Conservation (phyloP, 768 basidiomycete species). For the Podaxis pistillaris region DNA sequence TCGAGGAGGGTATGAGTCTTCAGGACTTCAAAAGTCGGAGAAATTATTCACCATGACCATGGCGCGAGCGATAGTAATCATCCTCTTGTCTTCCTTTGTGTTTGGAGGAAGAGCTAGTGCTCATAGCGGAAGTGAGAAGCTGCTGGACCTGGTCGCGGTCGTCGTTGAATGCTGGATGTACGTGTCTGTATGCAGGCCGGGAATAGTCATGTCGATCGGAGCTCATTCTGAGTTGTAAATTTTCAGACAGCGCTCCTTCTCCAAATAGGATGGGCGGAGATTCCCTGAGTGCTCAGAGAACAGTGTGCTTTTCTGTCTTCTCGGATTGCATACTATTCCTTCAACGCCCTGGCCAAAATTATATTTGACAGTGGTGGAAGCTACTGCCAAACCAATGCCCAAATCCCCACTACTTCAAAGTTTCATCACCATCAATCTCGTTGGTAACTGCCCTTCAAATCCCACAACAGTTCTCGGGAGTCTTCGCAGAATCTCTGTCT, state of each 20-base stretch:
- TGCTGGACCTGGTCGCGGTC: not conserved
- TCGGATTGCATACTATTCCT: not conserved
- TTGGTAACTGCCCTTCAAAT: not conserved
- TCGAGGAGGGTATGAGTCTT: conserved; percentile 15
- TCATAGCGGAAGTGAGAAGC: not conserved
- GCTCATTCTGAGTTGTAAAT: too few relatives aligned
- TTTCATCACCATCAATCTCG: too few relatives aligned
- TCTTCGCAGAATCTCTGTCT: not conserved
- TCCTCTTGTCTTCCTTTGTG: not conserved
- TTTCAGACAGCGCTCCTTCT: too few relatives aligned
- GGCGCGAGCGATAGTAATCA: not conserved
- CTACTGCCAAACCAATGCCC: not conserved
- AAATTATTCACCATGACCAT: conserved; percentile 12
- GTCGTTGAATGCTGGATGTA: not conserved
- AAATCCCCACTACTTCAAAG: not conserved
- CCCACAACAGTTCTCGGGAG: not conserved
- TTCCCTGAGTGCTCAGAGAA: too few relatives aligned
- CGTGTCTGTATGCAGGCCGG: not conserved
- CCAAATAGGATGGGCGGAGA: too few relatives aligned
- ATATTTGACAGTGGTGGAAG: not conserved
- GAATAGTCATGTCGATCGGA: too few relatives aligned
- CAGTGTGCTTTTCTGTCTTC: too few relatives aligned
- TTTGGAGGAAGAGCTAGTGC: not conserved
- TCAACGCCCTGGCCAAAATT: not conserved
- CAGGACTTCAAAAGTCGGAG: not conserved